Base-by-base conservation (phyloP, 495 filamentous ascomycete species). In the Umbilicaria muhlenbergii region DNA sequence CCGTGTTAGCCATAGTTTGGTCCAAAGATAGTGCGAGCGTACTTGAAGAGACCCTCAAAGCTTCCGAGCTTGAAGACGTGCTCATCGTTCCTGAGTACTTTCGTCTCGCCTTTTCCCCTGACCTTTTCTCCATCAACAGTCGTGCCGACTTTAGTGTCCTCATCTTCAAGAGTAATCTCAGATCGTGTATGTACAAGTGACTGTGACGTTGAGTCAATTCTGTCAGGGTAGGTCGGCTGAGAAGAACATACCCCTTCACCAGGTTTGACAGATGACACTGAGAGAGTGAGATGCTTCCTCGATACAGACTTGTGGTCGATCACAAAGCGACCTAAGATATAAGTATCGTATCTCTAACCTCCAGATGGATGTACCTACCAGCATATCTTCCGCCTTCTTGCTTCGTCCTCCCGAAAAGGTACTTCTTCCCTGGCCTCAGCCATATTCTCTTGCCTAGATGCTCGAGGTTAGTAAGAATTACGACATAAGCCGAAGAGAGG, bases 281-380 rank as follows among this genome's bases (percentile, higher is more conserved):
- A 67, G 42, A 98, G 77, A 24, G 78, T 77, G 51, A 95, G 65
- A 58, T 98, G 91, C 48, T 89, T 80, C 28, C 89, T 73, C n/a
- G 91, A 98, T 39, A 98, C 78, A 5, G 77, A 77, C 47, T 81
- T 80, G 44, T 86, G 66, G 6, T 69, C 41, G 61, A 84, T 70
- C 77, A 78, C 54, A 53, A 72, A 62, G 52, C 61, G 77, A 65
- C 41, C 37, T 40, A 21, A 38, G 19, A 37, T 16, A 38, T 56
- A 41, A 62, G 51, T 34, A 35, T 24, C 24, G n/a, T 19, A 13
- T 35, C 42, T 32, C 36, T 3, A 47, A 15, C n/a, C n/a, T n/a
- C n/a, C n/a, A 43, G 14, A 3, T 28, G 14, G 11, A 34, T 3
- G 24, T 18, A 32, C n/a, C 35, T 19, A 13, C 59, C 49, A 49